A percentile compares a stretch with the other conserved stretches of the same genome.
These are phyloP conservation scores for Crithidia expoeki DNA, from an alignment of 208 protist genomes.

Conservation along the genomic window DNA sequence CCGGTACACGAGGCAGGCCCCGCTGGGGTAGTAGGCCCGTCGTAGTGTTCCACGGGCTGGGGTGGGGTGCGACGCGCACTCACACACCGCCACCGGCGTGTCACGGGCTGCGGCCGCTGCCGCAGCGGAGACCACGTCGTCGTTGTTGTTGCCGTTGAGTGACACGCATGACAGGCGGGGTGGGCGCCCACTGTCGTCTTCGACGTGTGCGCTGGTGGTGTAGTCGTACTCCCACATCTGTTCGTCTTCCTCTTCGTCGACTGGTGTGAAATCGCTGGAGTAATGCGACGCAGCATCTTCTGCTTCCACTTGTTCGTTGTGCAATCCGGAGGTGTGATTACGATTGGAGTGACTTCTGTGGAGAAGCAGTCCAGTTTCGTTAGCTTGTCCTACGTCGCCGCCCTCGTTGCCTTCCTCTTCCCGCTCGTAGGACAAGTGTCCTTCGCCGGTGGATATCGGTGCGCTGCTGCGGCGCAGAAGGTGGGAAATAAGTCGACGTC, in stretches of 20 bases:
- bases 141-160: not conserved
- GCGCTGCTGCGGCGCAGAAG: slow-evolving; percentile 20
- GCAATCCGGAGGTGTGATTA: not conserved
- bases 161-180: not conserved
- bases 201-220: slow-evolving; percentile 22
- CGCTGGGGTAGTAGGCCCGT: slow-evolving; percentile 52
- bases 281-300: not conserved
- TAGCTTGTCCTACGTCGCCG: not conserved
- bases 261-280: not conserved
- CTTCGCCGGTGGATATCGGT: slow-evolving; percentile 8
- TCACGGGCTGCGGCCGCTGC: slow-evolving; percentile 20
- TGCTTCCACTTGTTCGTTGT: not conserved
- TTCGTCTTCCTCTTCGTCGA: not conserved
- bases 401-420: slow-evolving; percentile 10
- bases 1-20: slow-evolving; percentile 60
- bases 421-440: slow-evolving; percentile 30
- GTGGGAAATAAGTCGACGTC: slow-evolving; percentile 27
- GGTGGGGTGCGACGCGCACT: slow-evolving; percentile 29
- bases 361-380: too few species aligned
- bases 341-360: not conserved
- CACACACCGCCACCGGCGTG: slow-evolving; percentile 19
- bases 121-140: slow-evolving; percentile 10
- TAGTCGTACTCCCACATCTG: slow-evolving; percentile 25
- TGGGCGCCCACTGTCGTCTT: slow-evolving; percentile 27
- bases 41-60: slow-evolving; percentile 33